Conservation (phyloP, 306 rosid species). For the Fagus sylvatica region DNA sequence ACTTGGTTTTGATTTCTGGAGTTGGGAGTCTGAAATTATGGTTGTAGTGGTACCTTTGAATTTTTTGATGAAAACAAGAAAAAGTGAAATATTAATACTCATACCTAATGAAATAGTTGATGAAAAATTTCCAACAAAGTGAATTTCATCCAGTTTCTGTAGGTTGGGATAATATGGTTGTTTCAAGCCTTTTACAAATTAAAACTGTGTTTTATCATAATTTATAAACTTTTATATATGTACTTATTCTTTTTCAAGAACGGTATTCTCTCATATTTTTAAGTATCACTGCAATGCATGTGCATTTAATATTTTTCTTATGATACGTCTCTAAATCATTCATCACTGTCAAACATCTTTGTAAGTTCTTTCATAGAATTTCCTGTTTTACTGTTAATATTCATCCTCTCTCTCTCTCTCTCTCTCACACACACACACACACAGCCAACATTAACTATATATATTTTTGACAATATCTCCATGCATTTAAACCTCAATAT, state of each 20-base stretch:
- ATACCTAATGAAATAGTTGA: neutral
- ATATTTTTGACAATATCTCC: no score
- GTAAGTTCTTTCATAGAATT: no score
- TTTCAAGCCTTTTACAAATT: neutral
- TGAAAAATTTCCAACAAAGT: neutral
- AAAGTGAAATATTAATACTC: neutral
- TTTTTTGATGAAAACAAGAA: neutral
- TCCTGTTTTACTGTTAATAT: no score
- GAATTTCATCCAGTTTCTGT: neutral
- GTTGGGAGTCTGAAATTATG: neutral
- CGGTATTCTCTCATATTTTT: no score
- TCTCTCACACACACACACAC: no score
- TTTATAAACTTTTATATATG: neutral
- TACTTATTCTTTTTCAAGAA: no score
- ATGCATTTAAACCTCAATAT: neutral
- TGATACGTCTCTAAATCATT: no score
- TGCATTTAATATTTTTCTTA: no score
- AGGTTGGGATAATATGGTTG: neutral
- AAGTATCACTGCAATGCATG: no score
- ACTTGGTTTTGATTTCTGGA: neutral
- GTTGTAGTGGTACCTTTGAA: neutral
- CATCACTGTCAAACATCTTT: no score
- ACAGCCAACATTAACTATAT: no score
- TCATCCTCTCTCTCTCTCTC: no score
- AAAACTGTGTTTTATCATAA: neutral